phyloP scores from a whole-genome alignment of 768 basidiomycete genomes.

The Kwoniella heveanensis region DNA sequence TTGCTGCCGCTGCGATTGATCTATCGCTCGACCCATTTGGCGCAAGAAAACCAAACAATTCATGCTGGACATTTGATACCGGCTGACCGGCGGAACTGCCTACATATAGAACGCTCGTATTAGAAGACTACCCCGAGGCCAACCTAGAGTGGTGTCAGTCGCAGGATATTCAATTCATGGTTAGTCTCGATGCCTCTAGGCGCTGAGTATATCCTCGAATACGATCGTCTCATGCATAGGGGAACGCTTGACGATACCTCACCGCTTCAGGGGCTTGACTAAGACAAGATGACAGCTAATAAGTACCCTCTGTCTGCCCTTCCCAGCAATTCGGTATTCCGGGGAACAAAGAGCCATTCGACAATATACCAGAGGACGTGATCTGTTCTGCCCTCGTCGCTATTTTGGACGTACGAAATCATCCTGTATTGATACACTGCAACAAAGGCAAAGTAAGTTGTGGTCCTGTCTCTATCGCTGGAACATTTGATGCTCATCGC shows the following conservation, averaged over 20 bases:
- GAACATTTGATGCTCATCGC: neutral
- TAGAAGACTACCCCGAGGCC: slow-evolving; percentile 57
- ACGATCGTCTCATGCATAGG: too few species aligned
- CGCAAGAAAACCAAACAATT: too few species aligned
- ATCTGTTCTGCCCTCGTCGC: slow-evolving; percentile 56
- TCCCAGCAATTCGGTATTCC: slow-evolving; percentile 58
- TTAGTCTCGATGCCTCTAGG: slow-evolving; percentile 13
- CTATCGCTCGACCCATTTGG: neutral
- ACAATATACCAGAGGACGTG: slow-evolving; percentile 56
- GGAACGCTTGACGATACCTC: too few species aligned
- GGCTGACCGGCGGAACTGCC: too few species aligned
- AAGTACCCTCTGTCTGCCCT: too few species aligned
- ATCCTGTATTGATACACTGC: slow-evolving; percentile 58
- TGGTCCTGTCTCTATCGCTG: too few species aligned
- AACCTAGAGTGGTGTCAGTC: slow-evolving; percentile 55
- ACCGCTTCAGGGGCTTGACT: too few species aligned
- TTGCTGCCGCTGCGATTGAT: too few species aligned
- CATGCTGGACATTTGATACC: too few species aligned
- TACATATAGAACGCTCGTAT: slow-evolving; percentile 50
- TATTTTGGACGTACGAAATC: slow-evolving; percentile 57
- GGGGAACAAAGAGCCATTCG: slow-evolving; percentile 56
- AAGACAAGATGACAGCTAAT: too few species aligned
- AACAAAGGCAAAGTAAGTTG: slow-evolving; percentile 59
- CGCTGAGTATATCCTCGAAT: too few species aligned
- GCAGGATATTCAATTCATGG: slow-evolving; percentile 56